Evolutionary conservation across 75 land plant genomes (phyloP).

Genomic region (Azolla pinnata): DNA sequence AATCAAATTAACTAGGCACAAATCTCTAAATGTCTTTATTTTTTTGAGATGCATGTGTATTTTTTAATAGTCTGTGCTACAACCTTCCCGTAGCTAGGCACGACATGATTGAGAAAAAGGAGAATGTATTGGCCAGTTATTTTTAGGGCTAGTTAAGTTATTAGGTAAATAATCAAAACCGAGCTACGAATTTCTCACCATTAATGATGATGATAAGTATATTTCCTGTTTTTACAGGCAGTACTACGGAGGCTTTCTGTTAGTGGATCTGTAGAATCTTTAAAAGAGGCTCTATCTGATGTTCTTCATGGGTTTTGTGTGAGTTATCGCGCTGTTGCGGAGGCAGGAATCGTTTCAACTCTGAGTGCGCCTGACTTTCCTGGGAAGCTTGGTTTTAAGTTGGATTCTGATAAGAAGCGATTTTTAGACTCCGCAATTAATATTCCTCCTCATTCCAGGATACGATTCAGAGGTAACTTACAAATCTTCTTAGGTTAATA

Average conservation of each 20-base stretch:
- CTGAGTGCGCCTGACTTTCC: slow-evolving; percentile 14
- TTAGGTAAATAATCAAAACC: too few species aligned
- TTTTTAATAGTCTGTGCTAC: too few species aligned
- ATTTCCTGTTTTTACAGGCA: slow-evolving; percentile 19
- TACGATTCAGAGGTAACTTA: slow-evolving; percentile 15
- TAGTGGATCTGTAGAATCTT: slow-evolving; percentile 5
- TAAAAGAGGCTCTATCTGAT: slow-evolving; percentile 17
- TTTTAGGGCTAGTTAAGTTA: too few species aligned
- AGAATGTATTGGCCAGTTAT: too few species aligned
- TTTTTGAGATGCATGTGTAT: too few species aligned
- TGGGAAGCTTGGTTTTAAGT: slow-evolving; percentile 11
- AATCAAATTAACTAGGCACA: neutral
- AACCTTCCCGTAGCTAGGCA: too few species aligned
- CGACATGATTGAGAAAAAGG: too few species aligned
- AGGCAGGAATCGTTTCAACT: slow-evolving; percentile 3
- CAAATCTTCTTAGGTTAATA: neutral
- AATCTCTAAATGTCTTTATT: neutral
- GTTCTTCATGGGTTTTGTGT: slow-evolving; percentile 19
- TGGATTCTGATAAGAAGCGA: slow-evolving; percentile 10
- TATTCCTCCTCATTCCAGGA: slow-evolving; percentile 16
- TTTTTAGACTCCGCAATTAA: slow-evolving; percentile 11
- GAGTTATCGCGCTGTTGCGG: slow-evolving; percentile 2
- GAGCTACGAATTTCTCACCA: too few species aligned
- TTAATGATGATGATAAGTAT: too few species aligned
- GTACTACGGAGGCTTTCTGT: slow-evolving; percentile 1